Evolutionary conservation across 1,284 basidiomycete genomes (phyloP), one percentile per base, ranked within the genome.

Genomic region (Agaricales sp.): DNA sequence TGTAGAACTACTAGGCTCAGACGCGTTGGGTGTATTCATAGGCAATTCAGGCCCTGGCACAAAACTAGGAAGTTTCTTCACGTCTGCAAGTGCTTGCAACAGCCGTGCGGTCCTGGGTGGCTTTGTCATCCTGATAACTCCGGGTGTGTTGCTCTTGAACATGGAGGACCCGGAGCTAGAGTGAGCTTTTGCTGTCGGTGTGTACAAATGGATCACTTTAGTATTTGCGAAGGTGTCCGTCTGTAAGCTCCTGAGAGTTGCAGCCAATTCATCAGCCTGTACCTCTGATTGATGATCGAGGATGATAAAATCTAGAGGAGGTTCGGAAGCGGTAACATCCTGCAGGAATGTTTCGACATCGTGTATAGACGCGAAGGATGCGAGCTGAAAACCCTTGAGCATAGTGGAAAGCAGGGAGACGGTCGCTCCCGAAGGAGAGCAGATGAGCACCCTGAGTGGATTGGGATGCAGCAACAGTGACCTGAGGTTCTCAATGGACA

Each of bases 111-210:
- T 75, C 52, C 82, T 69, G 11, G 80, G 80, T 1, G 82, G 82
- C 60, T 84, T 86, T 13, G 79, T 83, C 70, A 84, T 76, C 53
- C 80, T 77, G 21, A 78, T 65, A 8, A 84, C 73, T n/a, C 77
- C 77, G 1, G 75, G 68, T 16, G 69, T 72, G 46, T 68, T 69
- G 53, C 64, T 76, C 45, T 66, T 70, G 26, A 75, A 64, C 50
- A 74, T 74, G 20, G 75, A 65, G 1, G 71, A 63, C n/a, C n/a
- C n/a, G 45, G 73, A 70, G 16, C 76, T 74, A 2, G 74, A 67
- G 26, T 73, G 65, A 51, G 70, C 72, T 45, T 69, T 65, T 21
- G 77, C 76, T 1, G 78, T 82, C 2, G 82, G 82, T 1, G 82
- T 84, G 59, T 81, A 84, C 21, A 86, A 66, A 55, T 86, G 82